phyloP scores from a whole-genome alignment of 2,329 filamentous ascomycete species.

The Alternaria brassicicola region DNA sequence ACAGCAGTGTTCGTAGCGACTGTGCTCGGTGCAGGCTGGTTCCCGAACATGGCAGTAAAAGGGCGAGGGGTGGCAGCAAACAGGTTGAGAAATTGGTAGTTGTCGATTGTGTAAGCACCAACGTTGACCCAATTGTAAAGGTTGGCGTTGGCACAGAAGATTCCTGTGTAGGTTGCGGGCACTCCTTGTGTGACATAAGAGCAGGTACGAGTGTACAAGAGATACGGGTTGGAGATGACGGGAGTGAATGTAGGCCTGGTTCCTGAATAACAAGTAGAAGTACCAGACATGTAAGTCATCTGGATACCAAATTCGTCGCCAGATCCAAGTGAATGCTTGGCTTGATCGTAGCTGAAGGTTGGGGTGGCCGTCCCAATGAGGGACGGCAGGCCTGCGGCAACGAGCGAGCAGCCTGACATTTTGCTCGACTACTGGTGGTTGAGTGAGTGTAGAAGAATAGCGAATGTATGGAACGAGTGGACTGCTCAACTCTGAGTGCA shows the following conservation, averaged over 20 bases:
- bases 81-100: not conserved
- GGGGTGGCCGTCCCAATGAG: slow-evolving; percentile 9
- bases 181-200: not conserved
- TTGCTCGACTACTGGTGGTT: not conserved
- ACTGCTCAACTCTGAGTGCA: not conserved
- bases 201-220: slow-evolving; percentile 12
- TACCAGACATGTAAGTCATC: slow-evolving; percentile 19
- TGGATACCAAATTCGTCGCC: slow-evolving; percentile 18
- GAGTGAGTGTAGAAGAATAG: not conserved
- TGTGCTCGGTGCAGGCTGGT: not conserved
- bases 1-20: not conserved
- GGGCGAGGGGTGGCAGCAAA: not conserved
- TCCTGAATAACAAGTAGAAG: slow-evolving; percentile 15
- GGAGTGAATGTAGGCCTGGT: slow-evolving; percentile 16
- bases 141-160: slow-evolving; percentile 6
- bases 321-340: not conserved
- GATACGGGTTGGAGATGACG: slow-evolving; percentile 12
- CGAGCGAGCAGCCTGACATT: slow-evolving; percentile 22
- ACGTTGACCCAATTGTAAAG: slow-evolving; percentile 6
- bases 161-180: slow-evolving; percentile 2
- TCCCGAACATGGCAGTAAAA: slow-evolving; percentile 13
- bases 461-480: not conserved
- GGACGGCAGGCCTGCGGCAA: slow-evolving; percentile 13
- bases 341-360: slow-evolving; percentile 17
- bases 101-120: slow-evolving; percentile 15